These are phyloP conservation scores for Petunia hybrid DNA, from an alignment of 305 asterid species.

Conservation along the genomic window DNA sequence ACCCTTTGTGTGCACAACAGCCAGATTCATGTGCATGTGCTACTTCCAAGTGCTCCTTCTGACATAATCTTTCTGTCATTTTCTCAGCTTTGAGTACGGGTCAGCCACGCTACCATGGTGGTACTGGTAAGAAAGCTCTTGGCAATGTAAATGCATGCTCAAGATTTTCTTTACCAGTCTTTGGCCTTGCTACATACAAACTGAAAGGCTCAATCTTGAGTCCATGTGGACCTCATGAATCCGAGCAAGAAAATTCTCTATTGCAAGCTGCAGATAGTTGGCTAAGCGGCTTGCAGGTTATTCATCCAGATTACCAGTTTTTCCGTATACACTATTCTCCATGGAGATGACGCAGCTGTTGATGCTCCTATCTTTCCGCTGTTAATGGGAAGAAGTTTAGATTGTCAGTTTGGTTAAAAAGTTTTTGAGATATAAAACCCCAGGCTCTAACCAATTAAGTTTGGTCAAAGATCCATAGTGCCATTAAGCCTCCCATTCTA, in stretches of 20 bases:
- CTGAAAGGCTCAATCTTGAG: constrained; percentile 65
- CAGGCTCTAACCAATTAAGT: background rate
- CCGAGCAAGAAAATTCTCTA: constrained; percentile 67
- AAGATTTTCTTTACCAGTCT: constrained; percentile 71
- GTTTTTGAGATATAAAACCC: constrained; percentile 40
- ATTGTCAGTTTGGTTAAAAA: constrained; percentile 34
- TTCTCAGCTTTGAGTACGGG: constrained; percentile 46
- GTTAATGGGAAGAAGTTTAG: constrained; percentile 33
- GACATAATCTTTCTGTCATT: constrained; percentile 27
- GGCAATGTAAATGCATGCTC: constrained; percentile 53
- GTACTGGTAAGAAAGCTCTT: constrained; percentile 42
- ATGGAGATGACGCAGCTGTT: constrained; percentile 48
- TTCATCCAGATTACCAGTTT: constrained; percentile 70
- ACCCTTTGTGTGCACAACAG: constrained; percentile 17
- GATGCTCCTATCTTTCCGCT: constrained; percentile 2
- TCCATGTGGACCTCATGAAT: constrained; percentile 66
- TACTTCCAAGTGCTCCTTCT: constrained; percentile 18
- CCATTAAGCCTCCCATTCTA: constrained; percentile 10
- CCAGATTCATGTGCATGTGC: background rate
- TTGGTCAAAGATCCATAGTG: constrained; percentile 26
- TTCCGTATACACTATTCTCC: constrained; percentile 56
- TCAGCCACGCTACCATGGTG: constrained; percentile 51
- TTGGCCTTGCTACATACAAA: constrained; percentile 84
- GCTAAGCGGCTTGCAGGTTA: constrained; percentile 61
- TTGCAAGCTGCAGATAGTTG: constrained; percentile 66